Percentiles rank a stretch among this genome's conserved stretches.
These are phyloP conservation scores for Pleodorina starrii DNA, from an alignment of 139 green algal species.

Conservation along the genomic window DNA sequence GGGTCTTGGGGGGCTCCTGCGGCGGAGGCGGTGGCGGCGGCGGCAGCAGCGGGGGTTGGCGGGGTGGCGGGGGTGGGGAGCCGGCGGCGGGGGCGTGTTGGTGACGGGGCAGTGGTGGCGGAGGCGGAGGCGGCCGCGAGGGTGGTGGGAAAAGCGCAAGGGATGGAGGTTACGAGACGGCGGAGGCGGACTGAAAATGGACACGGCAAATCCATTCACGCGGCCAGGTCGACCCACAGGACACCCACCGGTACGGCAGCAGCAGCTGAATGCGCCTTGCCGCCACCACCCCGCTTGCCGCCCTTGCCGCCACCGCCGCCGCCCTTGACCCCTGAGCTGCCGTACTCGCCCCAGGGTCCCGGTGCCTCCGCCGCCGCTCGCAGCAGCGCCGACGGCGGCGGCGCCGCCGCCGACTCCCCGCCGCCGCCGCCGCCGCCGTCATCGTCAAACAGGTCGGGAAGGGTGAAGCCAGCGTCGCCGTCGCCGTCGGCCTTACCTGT, in stretches of 20 bases:
- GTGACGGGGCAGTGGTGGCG: too few species aligned
- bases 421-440: constrained; percentile 25
- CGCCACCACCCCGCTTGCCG: not conserved
- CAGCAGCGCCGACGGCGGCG: constrained; percentile 45
- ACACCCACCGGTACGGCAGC: not conserved
- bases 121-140: too few species aligned
- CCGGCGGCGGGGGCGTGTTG: too few species aligned
- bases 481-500: not conserved
- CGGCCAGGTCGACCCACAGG: too few species aligned
- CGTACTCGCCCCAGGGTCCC: not conserved
- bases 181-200: too few species aligned
- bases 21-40: not conserved
- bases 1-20: constrained; percentile 55
- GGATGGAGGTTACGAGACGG: too few species aligned
- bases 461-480: not conserved
- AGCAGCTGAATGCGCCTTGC: constrained; percentile 6
- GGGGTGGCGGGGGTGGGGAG: too few species aligned
- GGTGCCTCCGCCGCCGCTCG: not conserved
- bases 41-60: not conserved
- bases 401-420: not conserved
- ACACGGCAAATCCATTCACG: too few species aligned
- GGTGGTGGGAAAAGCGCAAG: too few species aligned
- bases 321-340: not conserved
- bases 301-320: not conserved
- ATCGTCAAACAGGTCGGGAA: constrained; percentile 54